These are phyloP conservation scores for Ascobolus immersus DNA, from an alignment of 495 filamentous ascomycete genomes.

Conservation along the genomic window DNA sequence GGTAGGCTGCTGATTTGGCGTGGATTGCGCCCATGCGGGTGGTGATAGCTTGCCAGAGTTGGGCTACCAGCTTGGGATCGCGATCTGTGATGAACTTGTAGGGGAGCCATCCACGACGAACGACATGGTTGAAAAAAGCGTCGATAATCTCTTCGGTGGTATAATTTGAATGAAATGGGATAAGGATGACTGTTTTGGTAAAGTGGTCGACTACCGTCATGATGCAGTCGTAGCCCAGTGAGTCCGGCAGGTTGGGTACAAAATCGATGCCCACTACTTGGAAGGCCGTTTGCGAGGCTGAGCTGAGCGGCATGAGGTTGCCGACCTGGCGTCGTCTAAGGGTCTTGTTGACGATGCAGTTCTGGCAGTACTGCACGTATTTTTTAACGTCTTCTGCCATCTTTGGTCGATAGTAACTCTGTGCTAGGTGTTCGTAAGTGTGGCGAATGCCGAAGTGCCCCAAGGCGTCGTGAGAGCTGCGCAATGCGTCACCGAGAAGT, in stretches of 20 bases:
- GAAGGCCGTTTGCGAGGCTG: not conserved
- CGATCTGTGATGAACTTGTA: not conserved
- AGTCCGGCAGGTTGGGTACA: not conserved
- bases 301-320: not conserved
- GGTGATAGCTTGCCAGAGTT: not conserved
- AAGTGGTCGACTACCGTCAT: not conserved
- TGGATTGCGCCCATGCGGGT: not conserved
- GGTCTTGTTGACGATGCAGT: not conserved
- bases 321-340: not conserved
- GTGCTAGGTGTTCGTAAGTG: not conserved
- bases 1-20: not conserved
- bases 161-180: not conserved
- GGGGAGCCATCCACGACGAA: not conserved
- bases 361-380: not conserved
- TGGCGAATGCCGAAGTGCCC: not conserved
- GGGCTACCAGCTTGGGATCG: not conserved
- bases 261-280: not conserved
- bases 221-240: not conserved
- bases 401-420: not conserved
- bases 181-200: not conserved
- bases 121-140: not conserved
- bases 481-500: not conserved
- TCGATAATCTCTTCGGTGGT: not conserved
- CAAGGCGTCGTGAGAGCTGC: not conserved
- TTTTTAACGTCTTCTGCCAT: not conserved